These are phyloP conservation scores for Colletotrichum trifolii DNA, from an alignment of 2,329 filamentous ascomycete genomes.

Conservation along the genomic window DNA sequence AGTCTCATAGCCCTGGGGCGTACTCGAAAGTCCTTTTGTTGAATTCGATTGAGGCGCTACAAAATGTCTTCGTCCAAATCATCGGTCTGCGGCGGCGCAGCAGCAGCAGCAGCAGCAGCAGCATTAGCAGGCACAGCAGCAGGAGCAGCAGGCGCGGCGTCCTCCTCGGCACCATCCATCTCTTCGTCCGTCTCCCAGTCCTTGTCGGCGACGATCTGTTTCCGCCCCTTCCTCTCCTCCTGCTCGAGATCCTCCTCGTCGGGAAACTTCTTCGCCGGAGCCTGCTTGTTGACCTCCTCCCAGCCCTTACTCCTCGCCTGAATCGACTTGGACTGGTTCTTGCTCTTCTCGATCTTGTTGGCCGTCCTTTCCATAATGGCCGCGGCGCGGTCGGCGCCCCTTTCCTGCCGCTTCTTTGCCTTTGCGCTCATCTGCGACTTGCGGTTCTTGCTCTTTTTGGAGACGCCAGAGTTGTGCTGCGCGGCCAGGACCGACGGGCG, in stretches of 20 bases:
- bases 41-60: conserved; percentile 18
- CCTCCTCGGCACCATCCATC: conserved; percentile 44
- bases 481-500: conserved; percentile 77
- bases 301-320: conserved; percentile 64
- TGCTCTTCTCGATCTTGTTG: conserved; percentile 66
- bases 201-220: conserved; percentile 38
- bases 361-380: conserved; percentile 69
- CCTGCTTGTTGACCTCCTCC: conserved; percentile 66
- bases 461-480: conserved; percentile 73
- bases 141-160: conserved; percentile 6
- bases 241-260: conserved; percentile 41
- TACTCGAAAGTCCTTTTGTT: conserved; percentile 19
- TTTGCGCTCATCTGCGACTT: conserved; percentile 66
- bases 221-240: conserved; percentile 36
- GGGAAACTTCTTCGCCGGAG: conserved; percentile 29
- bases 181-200: conserved; percentile 49
- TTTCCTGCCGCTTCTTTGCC: conserved; percentile 67
- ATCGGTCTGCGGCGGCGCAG: conserved; percentile 12
- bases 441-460: conserved; percentile 72
- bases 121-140: neutral
- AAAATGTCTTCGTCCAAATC: conserved; percentile 36
- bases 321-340: conserved; percentile 58
- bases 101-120: conserved; percentile 6
- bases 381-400: conserved; percentile 68
- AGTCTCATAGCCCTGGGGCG: conserved; percentile 34